Evolutionary conservation across 192 early-diverging fungal species (phyloP).

Genomic region (Coemansia sp.): DNA sequence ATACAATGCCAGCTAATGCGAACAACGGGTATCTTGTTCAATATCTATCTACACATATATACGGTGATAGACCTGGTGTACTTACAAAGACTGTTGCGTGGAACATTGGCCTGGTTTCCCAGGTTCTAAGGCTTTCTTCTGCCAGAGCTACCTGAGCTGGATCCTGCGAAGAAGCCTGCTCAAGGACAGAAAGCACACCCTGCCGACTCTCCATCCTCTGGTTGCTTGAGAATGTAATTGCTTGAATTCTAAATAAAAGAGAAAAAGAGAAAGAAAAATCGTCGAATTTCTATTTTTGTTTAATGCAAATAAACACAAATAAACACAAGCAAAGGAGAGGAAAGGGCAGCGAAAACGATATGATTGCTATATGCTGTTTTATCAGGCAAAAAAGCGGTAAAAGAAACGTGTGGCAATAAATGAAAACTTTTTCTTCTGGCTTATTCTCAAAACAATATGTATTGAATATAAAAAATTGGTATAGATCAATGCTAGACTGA

Average conservation of each 20-base stretch:
- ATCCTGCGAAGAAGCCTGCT: constrained; percentile 70
- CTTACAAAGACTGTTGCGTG: constrained; percentile 67
- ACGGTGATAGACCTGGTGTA: not conserved
- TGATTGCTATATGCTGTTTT: not conserved
- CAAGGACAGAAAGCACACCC: constrained; percentile 51
- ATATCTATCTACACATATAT: too few relatives aligned
- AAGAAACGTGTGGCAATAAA: not conserved
- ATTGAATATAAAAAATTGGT: too few relatives aligned
- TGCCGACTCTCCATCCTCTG: constrained; percentile 16
- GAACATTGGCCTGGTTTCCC: constrained; percentile 73
- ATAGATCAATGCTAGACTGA: too few relatives aligned
- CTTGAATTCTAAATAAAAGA: not conserved
- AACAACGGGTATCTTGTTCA: too few relatives aligned
- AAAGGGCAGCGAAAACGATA: not conserved
- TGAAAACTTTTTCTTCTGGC: not conserved
- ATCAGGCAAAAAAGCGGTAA: not conserved
- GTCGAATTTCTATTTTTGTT: not conserved
- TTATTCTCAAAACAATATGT: too few relatives aligned
- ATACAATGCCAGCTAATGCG: too few relatives aligned
- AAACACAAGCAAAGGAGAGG: not conserved
- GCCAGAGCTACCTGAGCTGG: constrained; percentile 61
- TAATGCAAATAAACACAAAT: not conserved
- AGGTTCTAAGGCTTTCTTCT: constrained; percentile 65
- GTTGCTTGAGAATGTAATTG: not conserved
- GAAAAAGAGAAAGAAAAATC: too few relatives aligned